Percentiles rank a stretch among this genome's conserved stretches.
Evolutionary conservation across 768 basidiomycete species (phyloP).

Genomic region (Filobasidium wieringae): DNA sequence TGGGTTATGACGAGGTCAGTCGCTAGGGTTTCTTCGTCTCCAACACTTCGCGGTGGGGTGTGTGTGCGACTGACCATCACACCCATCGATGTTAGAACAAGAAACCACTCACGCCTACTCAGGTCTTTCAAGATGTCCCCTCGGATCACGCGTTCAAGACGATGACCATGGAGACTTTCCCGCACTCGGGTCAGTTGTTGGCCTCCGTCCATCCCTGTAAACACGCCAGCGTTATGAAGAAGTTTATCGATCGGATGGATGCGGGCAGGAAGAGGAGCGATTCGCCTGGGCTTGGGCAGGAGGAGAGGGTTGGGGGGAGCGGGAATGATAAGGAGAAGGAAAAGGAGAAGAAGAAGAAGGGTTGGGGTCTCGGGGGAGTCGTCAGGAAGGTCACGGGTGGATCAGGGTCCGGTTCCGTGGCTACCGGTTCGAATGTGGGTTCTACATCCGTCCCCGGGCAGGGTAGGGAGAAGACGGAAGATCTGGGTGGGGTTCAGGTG

Average conservation of each 20-base stretch:
- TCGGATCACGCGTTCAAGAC: slow-evolving; percentile 97
- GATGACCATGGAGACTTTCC: slow-evolving; percentile 95
- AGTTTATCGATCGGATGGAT: slow-evolving; percentile 98
- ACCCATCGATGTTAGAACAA: slow-evolving; percentile 53
- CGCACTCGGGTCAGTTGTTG: slow-evolving; percentile 66
- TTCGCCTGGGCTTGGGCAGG: slow-evolving; percentile 50
- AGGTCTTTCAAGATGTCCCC: slow-evolving; percentile 95
- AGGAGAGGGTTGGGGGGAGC: slow-evolving; percentile 30
- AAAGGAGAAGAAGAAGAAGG: slow-evolving; percentile 41
- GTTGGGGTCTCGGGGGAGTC: slow-evolving; percentile 58
- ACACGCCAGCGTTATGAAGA: slow-evolving; percentile 98
- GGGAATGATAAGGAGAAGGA: slow-evolving; percentile 17
- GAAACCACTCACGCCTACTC: slow-evolving; percentile 68
- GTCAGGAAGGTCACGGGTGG: slow-evolving; percentile 65
- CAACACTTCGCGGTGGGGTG: not conserved
- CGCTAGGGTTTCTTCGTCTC: not conserved
- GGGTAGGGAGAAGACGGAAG: slow-evolving; percentile 44
- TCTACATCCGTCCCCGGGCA: slow-evolving; percentile 30
- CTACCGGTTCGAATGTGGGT: slow-evolving; percentile 5
- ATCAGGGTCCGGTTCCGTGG: slow-evolving; percentile 38
- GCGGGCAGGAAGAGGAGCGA: slow-evolving; percentile 46
- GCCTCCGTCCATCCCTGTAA: slow-evolving; percentile 98
- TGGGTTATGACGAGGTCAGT: slow-evolving; percentile 88
- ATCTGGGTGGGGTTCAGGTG: slow-evolving; percentile 79
- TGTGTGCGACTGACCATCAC: not conserved